Percentiles rank a stretch among this genome's conserved stretches.
Conservation (phyloP, 192 early-diverging fungal genomes). For the Gonapodya prolifera region DNA sequence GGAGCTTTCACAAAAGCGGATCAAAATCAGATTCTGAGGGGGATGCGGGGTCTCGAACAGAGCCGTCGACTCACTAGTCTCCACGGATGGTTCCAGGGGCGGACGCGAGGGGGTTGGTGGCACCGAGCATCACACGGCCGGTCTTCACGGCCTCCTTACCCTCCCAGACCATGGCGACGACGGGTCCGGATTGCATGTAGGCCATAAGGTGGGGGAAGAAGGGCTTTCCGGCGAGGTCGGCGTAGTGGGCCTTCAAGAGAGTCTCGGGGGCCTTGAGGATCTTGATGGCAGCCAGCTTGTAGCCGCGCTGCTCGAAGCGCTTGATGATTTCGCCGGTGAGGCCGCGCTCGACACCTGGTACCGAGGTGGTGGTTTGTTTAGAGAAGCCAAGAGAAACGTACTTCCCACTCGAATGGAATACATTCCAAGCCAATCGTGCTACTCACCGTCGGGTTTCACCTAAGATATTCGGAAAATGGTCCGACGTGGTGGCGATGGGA, state of each 20-base stretch:
- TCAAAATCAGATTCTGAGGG: background rate
- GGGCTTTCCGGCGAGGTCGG: slow-evolving; percentile 65
- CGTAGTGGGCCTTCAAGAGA: slow-evolving; percentile 69
- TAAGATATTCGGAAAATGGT: too few relatives aligned
- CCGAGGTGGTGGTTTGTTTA: too few relatives aligned
- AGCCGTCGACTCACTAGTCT: slow-evolving; percentile 79
- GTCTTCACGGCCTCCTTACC: slow-evolving; percentile 84
- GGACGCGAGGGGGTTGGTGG: slow-evolving; percentile 80
- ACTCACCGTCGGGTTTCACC: too few relatives aligned
- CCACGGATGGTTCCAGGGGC: slow-evolving; percentile 91
- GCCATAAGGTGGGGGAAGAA: slow-evolving; percentile 79
- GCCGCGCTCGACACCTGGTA: slow-evolving; percentile 80
- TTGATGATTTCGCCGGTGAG: slow-evolving; percentile 88
- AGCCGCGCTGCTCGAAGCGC: slow-evolving; percentile 84
- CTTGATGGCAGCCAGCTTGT: slow-evolving; percentile 78
- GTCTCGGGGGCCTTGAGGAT: slow-evolving; percentile 53
- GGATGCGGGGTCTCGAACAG: slow-evolving; percentile 17
- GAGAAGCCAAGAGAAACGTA: too few relatives aligned
- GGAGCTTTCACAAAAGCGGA: slow-evolving; percentile 6
- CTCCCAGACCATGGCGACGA: slow-evolving; percentile 88
- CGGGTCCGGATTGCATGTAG: slow-evolving; percentile 68
- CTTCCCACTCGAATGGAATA: too few relatives aligned
- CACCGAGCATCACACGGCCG: slow-evolving; percentile 63
- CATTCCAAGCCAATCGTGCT: too few relatives aligned
- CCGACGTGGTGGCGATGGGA: too few relatives aligned